Percentiles rank a stretch among this genome's conserved stretches.
These are phyloP conservation scores for Phaeosphaeriaceae sp. DNA, from an alignment of 2,329 filamentous ascomycete genomes.

Conservation along the genomic window DNA sequence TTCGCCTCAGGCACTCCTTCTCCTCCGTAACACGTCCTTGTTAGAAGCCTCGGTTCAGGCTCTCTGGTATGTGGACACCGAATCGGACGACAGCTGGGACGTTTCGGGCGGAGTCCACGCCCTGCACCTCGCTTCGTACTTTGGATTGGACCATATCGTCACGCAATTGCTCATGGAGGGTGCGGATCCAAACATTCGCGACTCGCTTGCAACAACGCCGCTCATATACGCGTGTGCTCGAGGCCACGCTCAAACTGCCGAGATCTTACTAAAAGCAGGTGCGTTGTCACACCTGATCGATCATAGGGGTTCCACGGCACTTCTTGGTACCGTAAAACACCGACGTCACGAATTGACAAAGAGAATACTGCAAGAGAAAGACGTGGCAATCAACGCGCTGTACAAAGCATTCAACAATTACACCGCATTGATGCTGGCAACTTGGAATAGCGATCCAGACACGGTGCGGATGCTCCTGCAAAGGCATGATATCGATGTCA, in stretches of 20 bases:
- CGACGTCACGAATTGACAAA: background rate
- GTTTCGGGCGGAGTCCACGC: background rate
- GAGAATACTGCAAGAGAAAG: background rate
- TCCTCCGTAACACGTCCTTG: background rate
- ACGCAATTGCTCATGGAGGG: background rate
- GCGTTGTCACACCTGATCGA: background rate
- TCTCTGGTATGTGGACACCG: background rate
- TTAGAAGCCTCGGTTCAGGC: background rate
- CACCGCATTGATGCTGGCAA: background rate
- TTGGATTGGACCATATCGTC: background rate
- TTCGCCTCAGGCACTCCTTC: background rate
- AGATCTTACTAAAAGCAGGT: background rate
- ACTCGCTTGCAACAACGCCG: background rate
- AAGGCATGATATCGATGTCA: background rate
- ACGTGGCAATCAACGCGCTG: background rate
- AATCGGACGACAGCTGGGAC: background rate
- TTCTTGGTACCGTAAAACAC: background rate
- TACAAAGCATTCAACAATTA: background rate
- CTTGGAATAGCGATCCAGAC: background rate
- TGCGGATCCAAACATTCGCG: background rate
- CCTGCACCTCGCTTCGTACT: background rate
- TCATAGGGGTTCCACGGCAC: background rate
- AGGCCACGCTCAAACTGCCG: background rate
- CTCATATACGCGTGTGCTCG: background rate
- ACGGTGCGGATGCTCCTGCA: background rate